Evolutionary conservation across 805 yeast species (phyloP).

Genomic region (Candida sanyiensis): DNA sequence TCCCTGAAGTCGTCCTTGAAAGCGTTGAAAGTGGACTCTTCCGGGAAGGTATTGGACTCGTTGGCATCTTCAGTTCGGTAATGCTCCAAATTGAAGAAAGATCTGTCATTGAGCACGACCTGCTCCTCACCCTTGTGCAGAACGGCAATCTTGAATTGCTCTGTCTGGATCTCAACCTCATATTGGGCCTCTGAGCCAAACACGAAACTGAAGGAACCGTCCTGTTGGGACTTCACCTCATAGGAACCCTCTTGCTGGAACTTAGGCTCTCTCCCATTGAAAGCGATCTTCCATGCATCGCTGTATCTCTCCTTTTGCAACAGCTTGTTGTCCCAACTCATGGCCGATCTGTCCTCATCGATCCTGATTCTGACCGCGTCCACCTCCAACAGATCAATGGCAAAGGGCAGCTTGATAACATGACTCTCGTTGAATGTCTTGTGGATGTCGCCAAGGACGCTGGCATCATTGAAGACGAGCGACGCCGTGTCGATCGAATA

Average conservation of each 20-base stretch:
- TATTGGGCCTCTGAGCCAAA: constrained; percentile 40
- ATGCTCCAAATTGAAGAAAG: constrained; percentile 80
- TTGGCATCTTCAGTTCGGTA: constrained; percentile 46
- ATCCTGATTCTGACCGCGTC: constrained; percentile 55
- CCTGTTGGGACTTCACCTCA: constrained; percentile 19
- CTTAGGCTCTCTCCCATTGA: constrained; percentile 31
- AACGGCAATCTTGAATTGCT: constrained; percentile 48
- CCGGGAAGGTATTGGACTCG: constrained; percentile 39
- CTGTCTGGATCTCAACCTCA: constrained; percentile 36
- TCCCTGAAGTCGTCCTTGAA: constrained; percentile 72
- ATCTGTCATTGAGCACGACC: constrained; percentile 60
- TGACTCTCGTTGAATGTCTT: constrained; percentile 41
- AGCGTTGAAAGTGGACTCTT: constrained; percentile 60
- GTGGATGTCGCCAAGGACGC: constrained; percentile 39
- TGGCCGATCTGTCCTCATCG: constrained; percentile 50
- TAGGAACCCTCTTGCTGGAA: constrained; percentile 6
- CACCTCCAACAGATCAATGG: constrained; percentile 48
- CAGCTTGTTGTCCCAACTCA: constrained; percentile 20
- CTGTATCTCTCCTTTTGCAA: constrained; percentile 49
- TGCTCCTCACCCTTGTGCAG: constrained; percentile 40
- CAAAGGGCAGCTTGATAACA: constrained; percentile 46
- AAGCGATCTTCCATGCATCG: constrained; percentile 56
- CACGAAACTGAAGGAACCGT: constrained; percentile 17
- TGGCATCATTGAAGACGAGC: constrained; percentile 29
- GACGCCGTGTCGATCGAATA: constrained; percentile 37